A percentile compares a stretch with the other conserved stretches of the same genome.
Evolutionary conservation across 148 eudicot genomes (phyloP).

Genomic region (Euryodendron excelsum): DNA sequence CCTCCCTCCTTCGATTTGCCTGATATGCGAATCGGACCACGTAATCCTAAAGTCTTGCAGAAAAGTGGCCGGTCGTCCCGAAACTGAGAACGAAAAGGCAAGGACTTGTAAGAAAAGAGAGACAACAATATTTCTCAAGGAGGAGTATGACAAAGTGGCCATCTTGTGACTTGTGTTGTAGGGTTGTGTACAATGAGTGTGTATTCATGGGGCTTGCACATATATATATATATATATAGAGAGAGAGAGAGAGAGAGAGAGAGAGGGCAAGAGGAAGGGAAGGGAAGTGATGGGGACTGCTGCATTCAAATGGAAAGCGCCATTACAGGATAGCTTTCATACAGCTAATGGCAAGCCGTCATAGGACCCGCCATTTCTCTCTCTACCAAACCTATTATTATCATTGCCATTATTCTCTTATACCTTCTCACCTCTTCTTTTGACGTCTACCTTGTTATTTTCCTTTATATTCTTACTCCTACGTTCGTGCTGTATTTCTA

Average conservation of each 20-base stretch:
- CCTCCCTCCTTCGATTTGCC: conserved; percentile 59
- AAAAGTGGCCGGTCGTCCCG: conserved; percentile 65
- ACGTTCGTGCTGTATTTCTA: not conserved
- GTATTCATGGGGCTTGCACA: not conserved
- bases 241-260: not conserved
- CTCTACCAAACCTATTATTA: conserved; percentile 16
- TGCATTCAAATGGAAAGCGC: conserved; percentile 23
- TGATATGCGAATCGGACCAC: conserved; percentile 71
- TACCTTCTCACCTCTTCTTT: not conserved
- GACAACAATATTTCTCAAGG: conserved; percentile 3
- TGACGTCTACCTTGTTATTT: too few species aligned
- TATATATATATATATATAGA: conserved; percentile 4
- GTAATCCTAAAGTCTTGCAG: conserved; percentile 61
- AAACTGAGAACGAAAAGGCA: conserved; percentile 16
- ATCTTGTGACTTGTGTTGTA: conserved; percentile 9
- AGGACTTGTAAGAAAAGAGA: conserved; percentile 7
- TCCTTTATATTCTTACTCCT: not conserved
- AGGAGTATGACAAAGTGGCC: conserved; percentile 12
- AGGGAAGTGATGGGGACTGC: conserved; percentile 10
- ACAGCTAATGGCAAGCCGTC: conserved; percentile 68
- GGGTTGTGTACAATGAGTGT: not conserved
- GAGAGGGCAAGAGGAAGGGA: not conserved
- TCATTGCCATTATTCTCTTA: too few species aligned
- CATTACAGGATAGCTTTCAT: conserved; percentile 26
- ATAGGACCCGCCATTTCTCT: conserved; percentile 40